Evolutionary conservation across 352 stramenopile species (phyloP).

Genomic region (Phytophthora ramorum): DNA sequence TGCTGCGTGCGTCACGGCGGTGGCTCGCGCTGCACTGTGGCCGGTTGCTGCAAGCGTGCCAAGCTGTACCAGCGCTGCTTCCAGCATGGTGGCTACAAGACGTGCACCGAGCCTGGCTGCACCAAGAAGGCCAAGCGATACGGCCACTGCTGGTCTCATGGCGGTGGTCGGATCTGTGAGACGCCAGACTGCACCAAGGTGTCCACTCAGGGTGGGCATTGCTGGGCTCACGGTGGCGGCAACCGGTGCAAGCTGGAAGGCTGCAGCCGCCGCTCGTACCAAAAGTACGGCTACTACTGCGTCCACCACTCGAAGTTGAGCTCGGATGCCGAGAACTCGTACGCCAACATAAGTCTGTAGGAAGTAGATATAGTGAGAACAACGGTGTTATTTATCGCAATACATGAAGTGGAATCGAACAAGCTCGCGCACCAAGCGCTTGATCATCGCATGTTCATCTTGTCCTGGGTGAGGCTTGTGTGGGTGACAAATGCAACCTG

Average conservation of each 20-base stretch:
- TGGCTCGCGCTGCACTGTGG: conserved; percentile 51
- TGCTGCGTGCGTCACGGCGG: conserved; percentile 63
- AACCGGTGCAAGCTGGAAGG: conserved; percentile 65
- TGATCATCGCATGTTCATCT: conserved; percentile 19
- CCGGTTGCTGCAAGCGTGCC: conserved; percentile 47
- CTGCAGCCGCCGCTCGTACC: conserved; percentile 66
- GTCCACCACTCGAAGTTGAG: conserved; percentile 45
- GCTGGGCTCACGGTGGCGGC: conserved; percentile 71
- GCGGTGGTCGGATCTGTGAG: conserved; percentile 67
- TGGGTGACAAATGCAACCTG: too few relatives aligned
- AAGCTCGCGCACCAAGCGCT: background rate
- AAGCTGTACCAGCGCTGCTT: conserved; percentile 73
- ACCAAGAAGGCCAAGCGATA: conserved; percentile 70
- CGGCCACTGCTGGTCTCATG: conserved; percentile 75
- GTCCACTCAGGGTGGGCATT: conserved; percentile 63
- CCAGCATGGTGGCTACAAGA: conserved; percentile 72
- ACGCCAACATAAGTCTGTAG: background rate
- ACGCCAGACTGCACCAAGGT: conserved; percentile 61
- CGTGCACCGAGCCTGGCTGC: conserved; percentile 64
- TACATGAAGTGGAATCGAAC: background rate
- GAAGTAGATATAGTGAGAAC: background rate
- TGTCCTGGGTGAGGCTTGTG: too few relatives aligned
- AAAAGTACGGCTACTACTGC: conserved; percentile 72
- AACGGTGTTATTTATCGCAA: background rate
- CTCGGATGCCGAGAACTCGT: background rate